phyloP scores from a whole-genome alignment of 192 early-diverging fungal genomes.

The Funneliformis geosporum region DNA sequence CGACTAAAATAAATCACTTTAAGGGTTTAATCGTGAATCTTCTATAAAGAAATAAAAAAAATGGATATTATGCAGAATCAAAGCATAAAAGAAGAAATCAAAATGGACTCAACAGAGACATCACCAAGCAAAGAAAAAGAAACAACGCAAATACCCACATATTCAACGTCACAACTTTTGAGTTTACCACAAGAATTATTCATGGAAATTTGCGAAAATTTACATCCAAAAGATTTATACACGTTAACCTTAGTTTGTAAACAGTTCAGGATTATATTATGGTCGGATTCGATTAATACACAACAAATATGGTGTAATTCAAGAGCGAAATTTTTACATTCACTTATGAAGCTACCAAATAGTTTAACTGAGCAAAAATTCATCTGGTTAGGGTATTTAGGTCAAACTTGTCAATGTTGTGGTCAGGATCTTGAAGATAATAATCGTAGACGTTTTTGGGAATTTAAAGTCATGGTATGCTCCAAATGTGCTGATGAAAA shows the following conservation, averaged over 20 bases:
- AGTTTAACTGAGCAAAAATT: not conserved
- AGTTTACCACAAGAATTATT: slow-evolving; percentile 1
- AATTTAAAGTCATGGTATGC: not conserved
- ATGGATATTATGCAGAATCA: not conserved
- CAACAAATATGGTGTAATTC: not conserved
- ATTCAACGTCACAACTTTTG: not conserved
- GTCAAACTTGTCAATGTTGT: not conserved
- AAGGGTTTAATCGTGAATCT: too few species aligned
- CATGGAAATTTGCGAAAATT: not conserved
- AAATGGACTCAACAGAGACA: too few species aligned
- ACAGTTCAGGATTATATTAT: not conserved
- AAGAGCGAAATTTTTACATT: not conserved
- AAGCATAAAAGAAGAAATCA: not conserved
- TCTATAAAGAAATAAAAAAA: too few species aligned
- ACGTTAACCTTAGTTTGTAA: not conserved
- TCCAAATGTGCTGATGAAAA: not conserved
- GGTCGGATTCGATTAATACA: not conserved
- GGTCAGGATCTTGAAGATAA: not conserved
- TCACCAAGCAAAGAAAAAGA: not conserved
- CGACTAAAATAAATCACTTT: too few species aligned
- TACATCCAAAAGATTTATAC: not conserved
- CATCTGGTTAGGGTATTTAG: not conserved
- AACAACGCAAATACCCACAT: not conserved
- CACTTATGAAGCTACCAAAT: not conserved
- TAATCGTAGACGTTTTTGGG: not conserved